Conservation (phyloP, 2,329 filamentous ascomycete genomes). For the Metarhizium anisopliae region DNA sequence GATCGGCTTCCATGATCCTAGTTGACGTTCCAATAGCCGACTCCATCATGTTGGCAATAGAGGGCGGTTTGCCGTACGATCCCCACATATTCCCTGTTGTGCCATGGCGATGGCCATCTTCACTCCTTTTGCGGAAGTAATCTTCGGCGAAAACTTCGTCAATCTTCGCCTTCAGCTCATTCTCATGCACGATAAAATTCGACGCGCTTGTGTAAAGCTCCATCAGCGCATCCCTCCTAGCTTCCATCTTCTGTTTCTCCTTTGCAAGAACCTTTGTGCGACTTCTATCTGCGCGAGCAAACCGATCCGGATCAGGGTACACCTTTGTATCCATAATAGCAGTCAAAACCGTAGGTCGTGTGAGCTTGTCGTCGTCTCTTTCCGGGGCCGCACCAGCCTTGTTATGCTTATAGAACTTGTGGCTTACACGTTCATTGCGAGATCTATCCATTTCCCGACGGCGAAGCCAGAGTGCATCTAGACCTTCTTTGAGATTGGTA, state of each 20-base stretch:
- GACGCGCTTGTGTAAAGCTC: slow-evolving; percentile 84
- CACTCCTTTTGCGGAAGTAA: slow-evolving; percentile 34
- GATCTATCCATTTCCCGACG: slow-evolving; percentile 38
- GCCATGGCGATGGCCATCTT: slow-evolving; percentile 20
- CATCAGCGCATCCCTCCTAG: slow-evolving; percentile 64
- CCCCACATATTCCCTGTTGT: slow-evolving; percentile 45
- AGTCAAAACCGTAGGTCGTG: slow-evolving; percentile 54
- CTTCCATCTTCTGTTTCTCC: slow-evolving; percentile 39
- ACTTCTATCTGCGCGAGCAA: slow-evolving; percentile 40
- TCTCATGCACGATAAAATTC: slow-evolving; percentile 76
- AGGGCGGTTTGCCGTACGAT: slow-evolving; percentile 33
- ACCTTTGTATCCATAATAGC: slow-evolving; percentile 39
- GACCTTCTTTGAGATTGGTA: slow-evolving; percentile 60
- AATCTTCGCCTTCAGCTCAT: slow-evolving; percentile 64
- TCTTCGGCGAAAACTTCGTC: slow-evolving; percentile 66
- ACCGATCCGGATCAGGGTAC: slow-evolving; percentile 53
- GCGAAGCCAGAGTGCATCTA: slow-evolving; percentile 60
- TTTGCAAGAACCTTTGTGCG: slow-evolving; percentile 34
- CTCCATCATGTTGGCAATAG: slow-evolving; percentile 35
- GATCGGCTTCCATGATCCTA: slow-evolving; percentile 26
- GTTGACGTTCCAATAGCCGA: slow-evolving; percentile 23
- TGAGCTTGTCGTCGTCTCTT: slow-evolving; percentile 68
- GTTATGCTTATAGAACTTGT: slow-evolving; percentile 38
- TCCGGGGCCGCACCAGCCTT: slow-evolving; percentile 53
- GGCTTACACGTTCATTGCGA: slow-evolving; percentile 29